These are phyloP conservation scores for Talaromyces albobiverticillius DNA, from an alignment of 2,329 filamentous ascomycete species.

Conservation along the genomic window DNA sequence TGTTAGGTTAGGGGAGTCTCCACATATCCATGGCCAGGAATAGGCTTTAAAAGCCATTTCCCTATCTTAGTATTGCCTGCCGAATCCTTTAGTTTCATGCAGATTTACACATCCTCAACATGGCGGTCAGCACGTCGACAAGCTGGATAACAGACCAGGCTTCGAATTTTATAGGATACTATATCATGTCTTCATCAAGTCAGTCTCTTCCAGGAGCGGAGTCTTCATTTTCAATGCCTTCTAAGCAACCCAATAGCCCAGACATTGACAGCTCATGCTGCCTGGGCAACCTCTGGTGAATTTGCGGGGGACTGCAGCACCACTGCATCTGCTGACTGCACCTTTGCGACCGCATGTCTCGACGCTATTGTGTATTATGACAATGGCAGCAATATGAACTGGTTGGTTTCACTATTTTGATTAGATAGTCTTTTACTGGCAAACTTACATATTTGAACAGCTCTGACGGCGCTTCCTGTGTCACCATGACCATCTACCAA, in stretches of 20 bases:
- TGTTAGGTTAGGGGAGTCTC: too few species aligned
- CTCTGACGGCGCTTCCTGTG: neutral
- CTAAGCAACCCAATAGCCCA: neutral
- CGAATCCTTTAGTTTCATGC: too few species aligned
- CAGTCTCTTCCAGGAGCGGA: neutral
- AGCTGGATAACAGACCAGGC: neutral
- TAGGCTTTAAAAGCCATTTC: too few species aligned
- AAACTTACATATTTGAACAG: neutral
- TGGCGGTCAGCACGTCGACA: neutral
- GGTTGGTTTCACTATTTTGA: too few species aligned
- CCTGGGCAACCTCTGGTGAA: neutral
- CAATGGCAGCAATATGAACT: neutral
- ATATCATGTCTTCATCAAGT: neutral
- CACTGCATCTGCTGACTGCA: neutral
- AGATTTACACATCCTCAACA: too few species aligned
- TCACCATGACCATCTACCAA: neutral
- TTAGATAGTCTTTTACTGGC: neutral
- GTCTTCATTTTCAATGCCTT: neutral
- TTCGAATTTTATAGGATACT: neutral
- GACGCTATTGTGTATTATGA: neutral
- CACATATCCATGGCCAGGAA: too few species aligned
- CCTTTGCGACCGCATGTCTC: neutral
- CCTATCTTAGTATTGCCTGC: too few species aligned
- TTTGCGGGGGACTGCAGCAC: neutral
- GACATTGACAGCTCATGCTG: neutral